Conservation (phyloP, 176 grass and related monocot genomes). For the Cymbopogon citratus region DNA sequence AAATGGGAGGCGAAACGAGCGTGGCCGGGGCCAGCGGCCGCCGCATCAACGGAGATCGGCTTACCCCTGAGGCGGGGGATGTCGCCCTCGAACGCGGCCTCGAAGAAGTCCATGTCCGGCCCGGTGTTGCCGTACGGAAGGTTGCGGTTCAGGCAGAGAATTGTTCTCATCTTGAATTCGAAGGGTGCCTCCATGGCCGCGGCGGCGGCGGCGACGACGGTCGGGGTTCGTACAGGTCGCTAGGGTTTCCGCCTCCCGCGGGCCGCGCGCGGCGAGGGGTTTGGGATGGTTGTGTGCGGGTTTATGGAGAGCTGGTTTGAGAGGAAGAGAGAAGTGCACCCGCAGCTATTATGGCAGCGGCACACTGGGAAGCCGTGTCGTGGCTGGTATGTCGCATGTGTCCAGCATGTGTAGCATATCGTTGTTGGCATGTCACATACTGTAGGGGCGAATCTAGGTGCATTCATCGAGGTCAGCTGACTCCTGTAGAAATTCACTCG, state of each 20-base stretch:
- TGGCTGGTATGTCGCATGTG: too few species aligned
- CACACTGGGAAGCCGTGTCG: not conserved
- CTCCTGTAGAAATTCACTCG: too few species aligned
- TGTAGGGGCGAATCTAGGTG: too few species aligned
- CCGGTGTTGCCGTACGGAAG: constrained; percentile 13
- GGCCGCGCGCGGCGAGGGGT: not conserved
- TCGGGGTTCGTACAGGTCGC: not conserved
- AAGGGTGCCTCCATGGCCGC: constrained; percentile 16
- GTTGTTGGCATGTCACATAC: too few species aligned
- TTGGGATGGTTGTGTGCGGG: not conserved
- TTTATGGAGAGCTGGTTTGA: not conserved
- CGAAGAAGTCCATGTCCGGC: constrained; percentile 25
- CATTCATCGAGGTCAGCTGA: too few species aligned
- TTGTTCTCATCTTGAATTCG: not conserved
- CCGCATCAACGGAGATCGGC: not conserved
- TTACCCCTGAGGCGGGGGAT: constrained; percentile 27
- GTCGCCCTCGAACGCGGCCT: constrained; percentile 29
- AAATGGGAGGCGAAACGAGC: not conserved
- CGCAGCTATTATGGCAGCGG: not conserved
- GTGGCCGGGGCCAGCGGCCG: not conserved
- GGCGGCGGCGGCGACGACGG: not conserved
- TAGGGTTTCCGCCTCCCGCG: not conserved
- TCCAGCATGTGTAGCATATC: too few species aligned
- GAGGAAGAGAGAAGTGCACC: not conserved
- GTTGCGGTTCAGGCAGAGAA: not conserved